These are phyloP conservation scores for Pleurotus cornucopiae DNA, from an alignment of 768 basidiomycete genomes.

Conservation along the genomic window DNA sequence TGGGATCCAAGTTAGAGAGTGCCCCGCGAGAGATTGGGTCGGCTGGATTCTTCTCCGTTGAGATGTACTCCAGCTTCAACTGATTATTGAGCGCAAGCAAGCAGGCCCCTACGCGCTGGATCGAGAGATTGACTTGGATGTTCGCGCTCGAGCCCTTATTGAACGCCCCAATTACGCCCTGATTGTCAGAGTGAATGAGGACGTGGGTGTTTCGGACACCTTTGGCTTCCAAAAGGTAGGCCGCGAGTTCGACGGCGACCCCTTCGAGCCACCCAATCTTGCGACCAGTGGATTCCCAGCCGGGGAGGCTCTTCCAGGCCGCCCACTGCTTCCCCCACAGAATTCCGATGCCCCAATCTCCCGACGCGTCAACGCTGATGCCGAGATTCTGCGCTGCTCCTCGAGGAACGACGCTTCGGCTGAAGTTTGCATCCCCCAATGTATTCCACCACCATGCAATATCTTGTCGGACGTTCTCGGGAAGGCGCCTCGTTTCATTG, in stretches of 20 bases:
- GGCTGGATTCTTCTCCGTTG: conserved; percentile 18
- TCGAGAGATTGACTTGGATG: conserved; percentile 16
- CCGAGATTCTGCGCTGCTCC: not conserved
- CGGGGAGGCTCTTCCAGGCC: conserved; percentile 11
- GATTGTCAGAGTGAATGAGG: conserved; percentile 23
- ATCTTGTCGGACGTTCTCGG: not conserved
- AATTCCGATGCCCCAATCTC: conserved; percentile 17
- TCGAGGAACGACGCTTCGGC: conserved; percentile 2
- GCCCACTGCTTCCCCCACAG: too few species aligned
- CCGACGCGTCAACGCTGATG: conserved; percentile 19
- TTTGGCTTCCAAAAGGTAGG: conserved; percentile 11
- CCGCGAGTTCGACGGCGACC: conserved; percentile 18
- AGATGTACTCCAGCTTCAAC: conserved; percentile 15
- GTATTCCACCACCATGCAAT: conserved; percentile 24
- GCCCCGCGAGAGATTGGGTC: conserved; percentile 22
- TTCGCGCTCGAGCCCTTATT: conserved; percentile 19
- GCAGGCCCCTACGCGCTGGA: conserved; percentile 11
- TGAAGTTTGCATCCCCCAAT: not conserved
- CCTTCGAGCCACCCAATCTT: conserved; percentile 24
- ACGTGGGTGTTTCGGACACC: conserved; percentile 11
- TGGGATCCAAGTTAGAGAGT: not conserved
- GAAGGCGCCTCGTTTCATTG: not conserved
- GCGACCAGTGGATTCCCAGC: conserved; percentile 13
- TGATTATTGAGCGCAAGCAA: conserved; percentile 9
- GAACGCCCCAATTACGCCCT: conserved; percentile 24